Evolutionary conservation across 805 yeast genomes (phyloP), one percentile per base, ranked within the genome.

Genomic region (Kurtzmaniella cleridarum): DNA sequence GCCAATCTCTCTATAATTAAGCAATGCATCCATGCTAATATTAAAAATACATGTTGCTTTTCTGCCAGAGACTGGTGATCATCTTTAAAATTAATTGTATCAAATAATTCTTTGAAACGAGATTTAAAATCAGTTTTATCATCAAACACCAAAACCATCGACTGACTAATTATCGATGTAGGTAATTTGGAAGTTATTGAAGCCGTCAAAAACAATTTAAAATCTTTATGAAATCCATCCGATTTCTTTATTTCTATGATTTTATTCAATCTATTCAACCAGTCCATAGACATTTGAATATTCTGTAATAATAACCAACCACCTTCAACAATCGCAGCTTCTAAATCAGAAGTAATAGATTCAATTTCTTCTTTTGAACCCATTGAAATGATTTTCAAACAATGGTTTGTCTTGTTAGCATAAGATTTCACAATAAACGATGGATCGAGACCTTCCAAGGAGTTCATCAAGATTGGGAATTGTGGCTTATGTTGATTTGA

Each of bases 241-340:
- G 64, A 34, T 2, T 54, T 47, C 5, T 9, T n/a, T 17, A 3
- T 11, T 24, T 62, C 68, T 33, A 79, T 54, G n/a, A 55, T 52
- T 47, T 71, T 76, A 36, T 71, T 80, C 14, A 85, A 57, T 8
- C 64, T 51, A 11, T 71, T 75, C 20, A 85, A 60, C 88, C 95
- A 83, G 3, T 53, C 56, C 11, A 14, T 29, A 0, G 93, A 77
- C 70, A 84, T 73, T 42, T 91, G 96, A 10, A 86, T 64, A 51
- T 90, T 90, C 53, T 91, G 95, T 24, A 91, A 57, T 23, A 90
- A 49, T 0, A 91, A 57, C 96, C 96, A 88, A 1, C 56, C 49
- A 0, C 86, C 88, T 1, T 53, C 52, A n/a, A 54, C 60, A 1
- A 70, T 52, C 0, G 78, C 76, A 8, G 54, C 57, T 1, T 55